Evolutionary conservation across 208 protist species (phyloP).

Genomic region (Wallacemonas rigidus): DNA sequence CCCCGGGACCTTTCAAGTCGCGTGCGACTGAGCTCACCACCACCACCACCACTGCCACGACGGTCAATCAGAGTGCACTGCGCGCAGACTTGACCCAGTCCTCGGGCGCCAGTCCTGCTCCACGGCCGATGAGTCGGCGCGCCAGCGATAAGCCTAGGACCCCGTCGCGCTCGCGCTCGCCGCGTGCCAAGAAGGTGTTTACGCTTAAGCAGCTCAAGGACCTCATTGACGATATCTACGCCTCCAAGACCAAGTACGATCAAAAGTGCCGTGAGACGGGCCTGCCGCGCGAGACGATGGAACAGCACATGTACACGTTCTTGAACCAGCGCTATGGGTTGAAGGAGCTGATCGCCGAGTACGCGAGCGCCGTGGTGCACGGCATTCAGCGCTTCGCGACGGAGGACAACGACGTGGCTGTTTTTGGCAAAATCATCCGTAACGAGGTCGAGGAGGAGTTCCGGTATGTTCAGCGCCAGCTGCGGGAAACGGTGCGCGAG

Average conservation of each 20-base stretch:
- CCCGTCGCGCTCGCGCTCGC: slow-evolving; percentile 3
- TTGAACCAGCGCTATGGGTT: slow-evolving; percentile 91
- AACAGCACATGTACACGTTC: slow-evolving; percentile 94
- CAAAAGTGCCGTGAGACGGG: slow-evolving; percentile 69
- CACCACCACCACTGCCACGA: slow-evolving; percentile 2
- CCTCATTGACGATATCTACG: slow-evolving; percentile 88
- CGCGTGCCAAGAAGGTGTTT: slow-evolving; percentile 45
- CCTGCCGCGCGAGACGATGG: slow-evolving; percentile 90
- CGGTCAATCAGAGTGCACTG: slow-evolving; percentile 4
- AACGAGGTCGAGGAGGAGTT: slow-evolving; percentile 95
- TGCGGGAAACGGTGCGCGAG: slow-evolving; percentile 84
- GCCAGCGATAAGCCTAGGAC: background rate
- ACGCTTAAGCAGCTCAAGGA: slow-evolving; percentile 80
- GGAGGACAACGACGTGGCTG: slow-evolving; percentile 88
- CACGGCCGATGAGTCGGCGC: slow-evolving; percentile 9
- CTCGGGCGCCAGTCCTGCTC: slow-evolving; percentile 1
- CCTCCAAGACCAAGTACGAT: slow-evolving; percentile 89
- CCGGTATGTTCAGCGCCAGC: slow-evolving; percentile 82
- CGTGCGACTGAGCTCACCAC: background rate
- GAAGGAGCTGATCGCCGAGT: slow-evolving; percentile 83
- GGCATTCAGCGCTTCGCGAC: slow-evolving; percentile 67
- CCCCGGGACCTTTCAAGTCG: background rate
- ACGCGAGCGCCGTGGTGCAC: slow-evolving; percentile 69
- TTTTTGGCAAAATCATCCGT: slow-evolving; percentile 90
- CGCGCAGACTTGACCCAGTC: background rate